phyloP scores from a whole-genome alignment of 2,329 filamentous ascomycete genomes.

The Fusarium sp. region DNA sequence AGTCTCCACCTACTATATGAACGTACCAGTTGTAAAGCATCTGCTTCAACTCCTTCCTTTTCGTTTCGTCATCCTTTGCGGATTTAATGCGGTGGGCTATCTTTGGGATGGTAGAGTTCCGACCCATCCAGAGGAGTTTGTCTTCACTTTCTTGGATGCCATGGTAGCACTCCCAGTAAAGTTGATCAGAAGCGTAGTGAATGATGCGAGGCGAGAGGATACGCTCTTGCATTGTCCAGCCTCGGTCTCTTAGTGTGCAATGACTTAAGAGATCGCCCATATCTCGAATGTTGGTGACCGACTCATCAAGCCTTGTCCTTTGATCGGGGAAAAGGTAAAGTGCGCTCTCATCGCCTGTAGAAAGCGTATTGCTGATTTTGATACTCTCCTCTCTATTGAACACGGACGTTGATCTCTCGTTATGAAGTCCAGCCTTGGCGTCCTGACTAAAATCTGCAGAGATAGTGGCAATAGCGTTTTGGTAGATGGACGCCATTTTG shows the following conservation, averaged over 20 bases:
- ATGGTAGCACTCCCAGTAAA: slow-evolving; percentile 14
- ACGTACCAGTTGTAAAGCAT: slow-evolving; percentile 15
- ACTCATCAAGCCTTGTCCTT: not conserved
- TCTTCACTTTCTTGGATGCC: slow-evolving; percentile 3
- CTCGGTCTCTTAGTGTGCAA: not conserved
- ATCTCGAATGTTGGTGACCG: not conserved
- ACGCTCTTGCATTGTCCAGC: slow-evolving; percentile 15
- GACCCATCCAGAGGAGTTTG: not conserved
- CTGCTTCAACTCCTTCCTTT: not conserved
- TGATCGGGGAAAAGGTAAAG: not conserved
- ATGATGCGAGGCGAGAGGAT: not conserved
- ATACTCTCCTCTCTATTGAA: not conserved
- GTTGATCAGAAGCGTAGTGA: slow-evolving; percentile 5
- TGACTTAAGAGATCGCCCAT: slow-evolving; percentile 2
- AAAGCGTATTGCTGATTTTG: not conserved
- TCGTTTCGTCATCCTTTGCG: rapidly evolving
- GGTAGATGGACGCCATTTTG: slow-evolving; percentile 13
- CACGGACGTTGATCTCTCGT: not conserved
- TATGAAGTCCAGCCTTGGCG: not conserved
- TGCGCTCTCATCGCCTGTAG: not conserved
- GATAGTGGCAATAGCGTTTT: slow-evolving; percentile 7
- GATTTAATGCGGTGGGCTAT: not conserved
- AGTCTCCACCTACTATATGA: slow-evolving; percentile 1
- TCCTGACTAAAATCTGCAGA: not conserved
- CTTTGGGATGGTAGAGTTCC: not conserved